Evolutionary conservation across 2,329 filamentous ascomycete genomes (phyloP).

Genomic region (Calonectria fujianensis): DNA sequence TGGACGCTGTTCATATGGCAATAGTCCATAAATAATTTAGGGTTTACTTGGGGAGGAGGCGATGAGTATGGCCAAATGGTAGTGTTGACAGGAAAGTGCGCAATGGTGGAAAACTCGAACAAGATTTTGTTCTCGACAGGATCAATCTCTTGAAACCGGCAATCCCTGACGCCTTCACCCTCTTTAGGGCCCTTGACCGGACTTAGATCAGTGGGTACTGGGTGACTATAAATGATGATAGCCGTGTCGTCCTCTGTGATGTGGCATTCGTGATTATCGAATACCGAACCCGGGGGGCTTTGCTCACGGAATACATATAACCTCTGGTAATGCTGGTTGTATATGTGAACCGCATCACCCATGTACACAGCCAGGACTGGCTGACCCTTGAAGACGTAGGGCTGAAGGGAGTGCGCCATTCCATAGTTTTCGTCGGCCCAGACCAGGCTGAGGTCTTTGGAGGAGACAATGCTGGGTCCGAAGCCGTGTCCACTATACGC

Average conservation of each 20-base stretch:
- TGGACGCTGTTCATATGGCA: constrained; percentile 16
- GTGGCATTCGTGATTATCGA: constrained; percentile 17
- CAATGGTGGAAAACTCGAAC: constrained; percentile 13
- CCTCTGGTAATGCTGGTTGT: constrained; percentile 4
- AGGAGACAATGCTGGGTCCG: constrained; percentile 6
- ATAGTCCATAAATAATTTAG: neutral
- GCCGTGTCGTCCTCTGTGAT: neutral
- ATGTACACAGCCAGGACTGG: constrained; percentile 2
- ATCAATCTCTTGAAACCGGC: constrained; percentile 5
- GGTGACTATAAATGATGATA: neutral
- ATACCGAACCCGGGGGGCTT: neutral
- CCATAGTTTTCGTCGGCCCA: constrained; percentile 4
- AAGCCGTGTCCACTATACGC: neutral
- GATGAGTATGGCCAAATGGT: neutral
- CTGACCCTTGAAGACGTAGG: constrained; percentile 20
- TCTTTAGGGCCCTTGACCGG: neutral
- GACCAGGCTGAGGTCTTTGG: constrained; percentile 9
- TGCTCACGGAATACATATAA: neutral
- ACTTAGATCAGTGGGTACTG: neutral
- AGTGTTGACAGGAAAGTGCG: neutral
- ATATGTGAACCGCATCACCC: constrained; percentile 15
- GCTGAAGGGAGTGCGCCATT: neutral
- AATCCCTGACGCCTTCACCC: neutral
- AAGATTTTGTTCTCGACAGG: neutral
- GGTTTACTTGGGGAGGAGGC: neutral